These are phyloP conservation scores for Alternaria consortialis DNA, from an alignment of 2,329 filamentous ascomycete genomes.

Conservation along the genomic window DNA sequence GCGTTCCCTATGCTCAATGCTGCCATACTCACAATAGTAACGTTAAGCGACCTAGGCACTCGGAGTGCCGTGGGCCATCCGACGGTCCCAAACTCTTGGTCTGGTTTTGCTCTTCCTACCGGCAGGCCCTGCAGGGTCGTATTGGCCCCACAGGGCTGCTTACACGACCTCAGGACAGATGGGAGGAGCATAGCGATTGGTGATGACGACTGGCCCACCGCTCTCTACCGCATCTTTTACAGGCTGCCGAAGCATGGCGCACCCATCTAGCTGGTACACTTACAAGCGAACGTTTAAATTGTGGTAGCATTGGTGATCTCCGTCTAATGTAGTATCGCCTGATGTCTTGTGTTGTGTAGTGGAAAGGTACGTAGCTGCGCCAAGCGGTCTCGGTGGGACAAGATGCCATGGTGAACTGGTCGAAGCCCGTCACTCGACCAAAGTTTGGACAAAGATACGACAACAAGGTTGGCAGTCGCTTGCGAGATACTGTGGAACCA, in stretches of 20 bases:
- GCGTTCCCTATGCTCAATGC: background rate
- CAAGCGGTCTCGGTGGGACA: background rate
- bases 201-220: background rate
- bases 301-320: constrained; percentile 7
- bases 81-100: constrained; percentile 3
- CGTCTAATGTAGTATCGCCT: constrained; percentile 9
- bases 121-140: background rate
- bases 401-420: background rate
- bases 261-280: constrained; percentile 8
- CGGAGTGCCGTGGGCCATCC: background rate
- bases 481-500: constrained; percentile 8
- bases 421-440: background rate
- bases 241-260: background rate
- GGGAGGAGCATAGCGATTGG: constrained; percentile 12
- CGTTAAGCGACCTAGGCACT: background rate
- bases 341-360: constrained; percentile 6
- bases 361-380: constrained; percentile 8
- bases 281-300: constrained; percentile 13
- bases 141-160: constrained; percentile 24
- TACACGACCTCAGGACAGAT: constrained; percentile 4
- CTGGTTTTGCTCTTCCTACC: background rate
- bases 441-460: constrained; percentile 1
- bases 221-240: background rate
- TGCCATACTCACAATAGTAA: background rate
- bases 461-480: constrained; percentile 1